These are phyloP conservation scores for Sporisorium reilianum DNA, from an alignment of 1,284 basidiomycete genomes.

Conservation along the genomic window DNA sequence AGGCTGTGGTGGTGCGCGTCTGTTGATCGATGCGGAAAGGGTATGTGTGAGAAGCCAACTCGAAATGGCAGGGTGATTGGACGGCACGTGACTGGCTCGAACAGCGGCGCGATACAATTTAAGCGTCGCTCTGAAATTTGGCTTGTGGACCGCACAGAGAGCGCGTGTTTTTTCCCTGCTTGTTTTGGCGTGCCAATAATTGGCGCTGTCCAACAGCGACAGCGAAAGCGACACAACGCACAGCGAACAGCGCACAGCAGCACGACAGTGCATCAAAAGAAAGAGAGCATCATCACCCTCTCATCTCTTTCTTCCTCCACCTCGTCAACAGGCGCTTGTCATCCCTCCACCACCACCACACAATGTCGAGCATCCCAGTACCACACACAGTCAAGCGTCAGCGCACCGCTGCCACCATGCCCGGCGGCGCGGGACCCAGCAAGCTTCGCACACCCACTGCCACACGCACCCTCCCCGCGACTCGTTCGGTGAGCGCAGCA, in stretches of 20 bases:
- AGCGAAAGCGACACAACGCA: too few species aligned
- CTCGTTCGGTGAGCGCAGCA: constrained; percentile 31
- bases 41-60: background rate
- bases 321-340: background rate
- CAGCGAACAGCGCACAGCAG: too few species aligned
- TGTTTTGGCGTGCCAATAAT: too few species aligned
- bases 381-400: constrained; percentile 53
- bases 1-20: background rate
- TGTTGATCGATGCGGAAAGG: too few species aligned
- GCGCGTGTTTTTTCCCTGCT: constrained; percentile 1
- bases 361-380: constrained; percentile 50
- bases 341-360: background rate
- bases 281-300: background rate
- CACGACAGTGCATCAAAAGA: too few species aligned
- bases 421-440: constrained; percentile 40
- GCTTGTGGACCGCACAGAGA: background rate
- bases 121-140: background rate
- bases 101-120: constrained; percentile 19
- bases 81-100: constrained; percentile 27
- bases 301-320: constrained; percentile 2
- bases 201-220: constrained; percentile 7
- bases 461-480: constrained; percentile 17
- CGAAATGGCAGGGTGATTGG: background rate
- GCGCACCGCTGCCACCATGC: constrained; percentile 27
- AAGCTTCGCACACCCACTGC: constrained; percentile 37